Evolutionary conservation across 768 basidiomycete species (phyloP).

Genomic region (Russula sp.): DNA sequence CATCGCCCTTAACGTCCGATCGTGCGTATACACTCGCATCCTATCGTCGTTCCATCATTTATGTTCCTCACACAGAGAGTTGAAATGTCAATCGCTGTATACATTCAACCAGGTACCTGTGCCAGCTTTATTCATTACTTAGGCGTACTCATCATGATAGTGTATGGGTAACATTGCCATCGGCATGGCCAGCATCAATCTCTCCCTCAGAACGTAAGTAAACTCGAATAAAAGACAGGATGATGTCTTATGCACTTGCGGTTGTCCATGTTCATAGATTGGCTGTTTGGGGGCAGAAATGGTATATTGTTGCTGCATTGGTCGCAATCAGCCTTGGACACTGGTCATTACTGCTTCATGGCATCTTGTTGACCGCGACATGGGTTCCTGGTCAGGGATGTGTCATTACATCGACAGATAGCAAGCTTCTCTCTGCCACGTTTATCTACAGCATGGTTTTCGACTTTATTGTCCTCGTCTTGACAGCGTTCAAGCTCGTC

Average conservation of each 20-base stretch:
- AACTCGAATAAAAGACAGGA: not conserved
- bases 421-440: slow-evolving; percentile 54
- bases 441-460: slow-evolving; percentile 77
- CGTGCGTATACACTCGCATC: slow-evolving; percentile 23
- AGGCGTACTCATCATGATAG: slow-evolving; percentile 22
- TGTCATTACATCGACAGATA: slow-evolving; percentile 52
- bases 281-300: slow-evolving; percentile 58
- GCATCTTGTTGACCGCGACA: slow-evolving; percentile 49
- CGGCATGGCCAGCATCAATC: slow-evolving; percentile 41
- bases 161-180: slow-evolving; percentile 38
- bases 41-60: not conserved
- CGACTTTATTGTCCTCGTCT: slow-evolving; percentile 50
- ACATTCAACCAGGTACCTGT: slow-evolving; percentile 38
- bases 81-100: slow-evolving; percentile 42
- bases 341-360: slow-evolving; percentile 65
- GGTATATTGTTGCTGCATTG: slow-evolving; percentile 43
- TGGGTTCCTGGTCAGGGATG: slow-evolving; percentile 51
- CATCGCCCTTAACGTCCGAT: slow-evolving; percentile 33
- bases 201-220: slow-evolving; percentile 39
- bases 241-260: not conserved
- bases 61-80: slow-evolving; percentile 24
- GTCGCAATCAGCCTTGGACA: slow-evolving; percentile 56
- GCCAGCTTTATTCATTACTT: not conserved
- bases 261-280: slow-evolving; percentile 30
- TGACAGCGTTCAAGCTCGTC: slow-evolving; percentile 55